Conservation (phyloP, 177 flowering plant genomes). For the Telopea speciosissima region DNA sequence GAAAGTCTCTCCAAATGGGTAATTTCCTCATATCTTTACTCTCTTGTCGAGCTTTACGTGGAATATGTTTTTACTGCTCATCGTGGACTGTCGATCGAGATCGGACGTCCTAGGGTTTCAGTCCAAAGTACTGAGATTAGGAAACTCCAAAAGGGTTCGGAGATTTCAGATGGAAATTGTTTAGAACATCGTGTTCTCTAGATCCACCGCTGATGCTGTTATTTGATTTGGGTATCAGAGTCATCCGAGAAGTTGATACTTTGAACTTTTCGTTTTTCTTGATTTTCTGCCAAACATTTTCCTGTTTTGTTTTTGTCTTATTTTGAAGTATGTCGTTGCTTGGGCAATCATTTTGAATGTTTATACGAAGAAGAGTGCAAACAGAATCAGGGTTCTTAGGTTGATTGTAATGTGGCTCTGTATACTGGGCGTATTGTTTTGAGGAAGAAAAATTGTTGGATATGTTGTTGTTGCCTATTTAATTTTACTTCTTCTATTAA, state of each 20-base stretch:
- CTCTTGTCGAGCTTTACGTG: slow-evolving; percentile 4
- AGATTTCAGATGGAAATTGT: slow-evolving; percentile 6
- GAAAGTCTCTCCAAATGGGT: slow-evolving; percentile 19
- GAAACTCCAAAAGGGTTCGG: background rate
- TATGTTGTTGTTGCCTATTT: background rate
- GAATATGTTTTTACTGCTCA: slow-evolving; percentile 15
- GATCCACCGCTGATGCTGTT: slow-evolving; percentile 12
- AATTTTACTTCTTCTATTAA: background rate
- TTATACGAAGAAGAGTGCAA: background rate
- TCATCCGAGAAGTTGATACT: background rate
- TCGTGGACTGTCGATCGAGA: slow-evolving; percentile 15
- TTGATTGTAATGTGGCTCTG: slow-evolving; percentile 6
- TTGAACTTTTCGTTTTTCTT: background rate
- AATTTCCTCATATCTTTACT: slow-evolving; percentile 9
- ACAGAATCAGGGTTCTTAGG: background rate
- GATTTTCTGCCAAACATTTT: background rate
- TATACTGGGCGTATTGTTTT: background rate
- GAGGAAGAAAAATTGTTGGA: background rate
- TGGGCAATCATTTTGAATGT: background rate
- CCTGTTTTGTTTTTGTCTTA: background rate
- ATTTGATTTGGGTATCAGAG: slow-evolving; percentile 9
- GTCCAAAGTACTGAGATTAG: slow-evolving; percentile 1
- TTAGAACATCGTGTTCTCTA: background rate
- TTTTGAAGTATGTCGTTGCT: background rate
- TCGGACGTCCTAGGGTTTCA: slow-evolving; percentile 20